Conservation (phyloP, 441 rosid species). For the Adansonia madagascariensis region DNA sequence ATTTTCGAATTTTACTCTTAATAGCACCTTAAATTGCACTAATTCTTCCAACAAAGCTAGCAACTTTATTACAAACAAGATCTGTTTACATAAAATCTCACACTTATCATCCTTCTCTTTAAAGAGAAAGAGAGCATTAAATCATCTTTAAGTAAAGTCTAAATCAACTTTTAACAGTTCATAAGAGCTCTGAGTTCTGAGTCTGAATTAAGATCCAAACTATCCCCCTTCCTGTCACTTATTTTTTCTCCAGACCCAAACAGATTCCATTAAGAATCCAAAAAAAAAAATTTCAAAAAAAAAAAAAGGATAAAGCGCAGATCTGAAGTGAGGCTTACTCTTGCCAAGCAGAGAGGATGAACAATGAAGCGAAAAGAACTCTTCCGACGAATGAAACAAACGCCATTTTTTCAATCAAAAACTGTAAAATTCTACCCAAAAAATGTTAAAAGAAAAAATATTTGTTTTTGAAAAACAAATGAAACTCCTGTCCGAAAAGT, state of each 20-base stretch:
- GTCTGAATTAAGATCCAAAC: conserved; percentile 13
- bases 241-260: not conserved
- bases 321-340: conserved; percentile 35
- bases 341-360: conserved; percentile 58
- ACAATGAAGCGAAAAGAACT: conserved; percentile 51
- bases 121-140: not conserved
- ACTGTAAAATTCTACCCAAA: not conserved
- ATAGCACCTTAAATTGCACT: not conserved
- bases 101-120: not conserved
- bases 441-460: not conserved
- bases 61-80: not conserved
- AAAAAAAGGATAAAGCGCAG: not conserved
- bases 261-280: not conserved
- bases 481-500: not conserved
- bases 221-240: not conserved
- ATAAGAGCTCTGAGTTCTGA: not conserved
- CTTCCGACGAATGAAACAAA: conserved; percentile 53
- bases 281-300: not conserved
- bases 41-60: not conserved
- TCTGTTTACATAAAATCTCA: not conserved
- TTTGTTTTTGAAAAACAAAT: not conserved
- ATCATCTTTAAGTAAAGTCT: not conserved
- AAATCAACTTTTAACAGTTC: not conserved
- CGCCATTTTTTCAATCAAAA: conserved; percentile 35
- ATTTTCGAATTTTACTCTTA: not conserved